Conservation (phyloP, 148 eudicot genomes). For the Fallopia convolvulus region DNA sequence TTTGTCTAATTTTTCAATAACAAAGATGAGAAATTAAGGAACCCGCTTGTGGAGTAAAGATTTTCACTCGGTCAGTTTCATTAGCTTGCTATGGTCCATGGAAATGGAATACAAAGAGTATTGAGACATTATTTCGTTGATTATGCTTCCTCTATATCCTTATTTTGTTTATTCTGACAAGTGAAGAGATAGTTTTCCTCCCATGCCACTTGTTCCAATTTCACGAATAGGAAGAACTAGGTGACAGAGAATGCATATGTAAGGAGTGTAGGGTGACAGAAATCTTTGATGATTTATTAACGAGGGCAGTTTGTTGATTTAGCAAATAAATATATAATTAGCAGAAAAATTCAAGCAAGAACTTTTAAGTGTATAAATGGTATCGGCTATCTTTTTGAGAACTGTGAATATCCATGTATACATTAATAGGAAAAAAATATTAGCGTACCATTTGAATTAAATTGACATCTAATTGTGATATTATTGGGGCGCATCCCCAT, state of each 20-base stretch:
- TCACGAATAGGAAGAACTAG: background rate
- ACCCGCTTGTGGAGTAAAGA: background rate
- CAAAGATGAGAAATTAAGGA: background rate
- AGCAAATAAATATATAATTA: background rate
- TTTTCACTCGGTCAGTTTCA: background rate
- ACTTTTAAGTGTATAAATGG: background rate
- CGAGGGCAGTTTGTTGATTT: background rate
- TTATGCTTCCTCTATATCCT: background rate
- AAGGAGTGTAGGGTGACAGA: background rate
- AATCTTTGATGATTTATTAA: background rate
- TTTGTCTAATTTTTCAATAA: background rate
- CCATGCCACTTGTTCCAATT: background rate
- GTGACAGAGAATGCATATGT: background rate
- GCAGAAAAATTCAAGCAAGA: background rate
- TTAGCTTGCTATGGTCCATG: background rate
- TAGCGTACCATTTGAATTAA: background rate
- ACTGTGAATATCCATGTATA: background rate
- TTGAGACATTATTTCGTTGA: background rate
- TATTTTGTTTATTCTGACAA: background rate
- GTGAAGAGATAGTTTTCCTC: background rate
- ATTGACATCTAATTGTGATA: background rate
- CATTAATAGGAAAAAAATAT: background rate
- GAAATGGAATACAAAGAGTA: background rate
- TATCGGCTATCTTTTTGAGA: background rate
- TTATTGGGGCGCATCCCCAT: background rate